A percentile compares a stretch with the other conserved stretches of the same genome.
These are phyloP conservation scores for Coemansia sp. DNA, from an alignment of 192 early-diverging fungal species.

Conservation along the genomic window DNA sequence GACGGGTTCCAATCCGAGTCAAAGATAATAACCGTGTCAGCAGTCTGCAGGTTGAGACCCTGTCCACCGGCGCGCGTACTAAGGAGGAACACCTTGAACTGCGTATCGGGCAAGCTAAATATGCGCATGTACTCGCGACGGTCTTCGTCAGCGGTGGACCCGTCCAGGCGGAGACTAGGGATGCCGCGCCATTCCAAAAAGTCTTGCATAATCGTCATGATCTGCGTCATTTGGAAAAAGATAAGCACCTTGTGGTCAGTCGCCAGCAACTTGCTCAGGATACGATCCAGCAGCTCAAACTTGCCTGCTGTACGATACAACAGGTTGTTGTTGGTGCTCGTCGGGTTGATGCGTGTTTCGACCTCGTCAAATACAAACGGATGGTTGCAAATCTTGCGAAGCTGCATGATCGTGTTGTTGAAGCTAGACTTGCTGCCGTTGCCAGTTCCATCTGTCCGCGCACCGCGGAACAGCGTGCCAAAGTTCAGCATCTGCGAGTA, in stretches of 20 bases:
- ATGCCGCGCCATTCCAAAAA: slow-evolving; percentile 75
- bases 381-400: slow-evolving; percentile 98
- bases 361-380: slow-evolving; percentile 97
- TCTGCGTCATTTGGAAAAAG: slow-evolving; percentile 83
- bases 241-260: slow-evolving; percentile 78
- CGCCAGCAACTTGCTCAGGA: slow-evolving; percentile 83
- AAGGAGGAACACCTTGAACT: slow-evolving; percentile 84
- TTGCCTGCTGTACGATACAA: slow-evolving; percentile 88
- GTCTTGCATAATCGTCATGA: slow-evolving; percentile 98
- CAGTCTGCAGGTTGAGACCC: slow-evolving; percentile 93
- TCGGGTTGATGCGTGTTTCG: slow-evolving; percentile 77
- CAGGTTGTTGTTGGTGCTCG: slow-evolving; percentile 64
- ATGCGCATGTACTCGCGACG: slow-evolving; percentile 70
- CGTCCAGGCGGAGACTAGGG: slow-evolving; percentile 83
- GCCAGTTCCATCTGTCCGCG: slow-evolving; percentile 20
- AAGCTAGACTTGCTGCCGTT: slow-evolving; percentile 59
- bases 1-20: slow-evolving; percentile 99
- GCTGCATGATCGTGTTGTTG: slow-evolving; percentile 97
- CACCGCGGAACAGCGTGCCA: slow-evolving; percentile 66
- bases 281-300: slow-evolving; percentile 93
- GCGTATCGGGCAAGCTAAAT: slow-evolving; percentile 82
- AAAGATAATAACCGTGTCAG: slow-evolving; percentile 98
- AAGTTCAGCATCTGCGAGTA: slow-evolving; percentile 85
- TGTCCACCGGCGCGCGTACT: slow-evolving; percentile 96
- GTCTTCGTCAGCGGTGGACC: slow-evolving; percentile 86